phyloP scores from a whole-genome alignment of 345 rosid genomes.

The Eucalyptus guilfoylei region DNA sequence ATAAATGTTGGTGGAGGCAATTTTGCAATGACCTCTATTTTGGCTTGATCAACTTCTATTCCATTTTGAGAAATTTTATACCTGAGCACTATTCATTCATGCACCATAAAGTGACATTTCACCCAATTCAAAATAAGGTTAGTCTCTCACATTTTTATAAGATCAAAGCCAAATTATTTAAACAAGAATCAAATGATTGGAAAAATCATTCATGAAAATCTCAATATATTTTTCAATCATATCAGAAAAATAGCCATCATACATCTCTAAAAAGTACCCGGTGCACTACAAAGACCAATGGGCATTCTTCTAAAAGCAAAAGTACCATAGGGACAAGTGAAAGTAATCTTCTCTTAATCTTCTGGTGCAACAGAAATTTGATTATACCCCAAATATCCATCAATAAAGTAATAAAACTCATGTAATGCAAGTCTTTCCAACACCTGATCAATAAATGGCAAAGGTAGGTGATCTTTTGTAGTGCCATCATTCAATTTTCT shows the following conservation, averaged over 20 bases:
- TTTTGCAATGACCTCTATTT: too few species aligned
- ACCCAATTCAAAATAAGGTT: too few species aligned
- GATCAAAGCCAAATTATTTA: too few species aligned
- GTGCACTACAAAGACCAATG: neutral
- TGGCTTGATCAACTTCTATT: neutral
- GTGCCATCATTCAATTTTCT: neutral
- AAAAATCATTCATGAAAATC: neutral
- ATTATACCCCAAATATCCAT: neutral
- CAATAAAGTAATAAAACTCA: neutral
- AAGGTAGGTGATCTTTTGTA: neutral
- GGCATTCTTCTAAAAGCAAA: neutral
- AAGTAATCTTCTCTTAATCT: neutral
- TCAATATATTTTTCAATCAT: neutral
- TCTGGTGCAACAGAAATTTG: too few species aligned
- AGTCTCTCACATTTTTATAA: too few species aligned
- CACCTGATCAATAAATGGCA: neutral
- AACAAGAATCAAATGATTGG: too few species aligned
- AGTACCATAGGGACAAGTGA: neutral
- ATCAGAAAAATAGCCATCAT: neutral
- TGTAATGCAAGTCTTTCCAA: too few species aligned
- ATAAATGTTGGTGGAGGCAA: neutral
- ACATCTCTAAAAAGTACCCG: neutral
- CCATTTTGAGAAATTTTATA: neutral
- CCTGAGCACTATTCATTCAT: too few species aligned
- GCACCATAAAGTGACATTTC: too few species aligned